Conservation (phyloP, 192 early-diverging fungal species). For the Entophlyctis luteolus region DNA sequence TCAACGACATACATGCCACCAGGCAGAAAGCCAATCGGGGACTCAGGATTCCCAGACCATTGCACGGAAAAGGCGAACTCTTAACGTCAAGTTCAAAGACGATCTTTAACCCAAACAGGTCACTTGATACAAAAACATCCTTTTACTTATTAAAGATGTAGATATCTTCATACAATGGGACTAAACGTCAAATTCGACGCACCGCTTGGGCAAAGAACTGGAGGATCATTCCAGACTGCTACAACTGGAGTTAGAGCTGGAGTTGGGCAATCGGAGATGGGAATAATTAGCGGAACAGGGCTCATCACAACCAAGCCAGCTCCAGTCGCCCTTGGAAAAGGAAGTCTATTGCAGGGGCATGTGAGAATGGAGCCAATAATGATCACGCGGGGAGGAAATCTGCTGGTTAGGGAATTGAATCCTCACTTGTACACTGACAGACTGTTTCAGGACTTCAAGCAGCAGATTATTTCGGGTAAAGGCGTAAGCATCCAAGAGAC, state of each 20-base stretch:
- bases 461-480: slow-evolving; percentile 40
- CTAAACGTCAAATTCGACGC: slow-evolving; percentile 38
- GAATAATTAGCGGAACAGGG: background rate
- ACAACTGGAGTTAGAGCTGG: background rate
- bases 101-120: slow-evolving; percentile 40
- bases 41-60: slow-evolving; percentile 3
- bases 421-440: background rate
- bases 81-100: slow-evolving; percentile 27
- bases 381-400: slow-evolving; percentile 24
- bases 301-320: background rate
- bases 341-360: slow-evolving; percentile 24
- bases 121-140: background rate
- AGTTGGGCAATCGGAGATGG: slow-evolving; percentile 3
- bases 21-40: background rate
- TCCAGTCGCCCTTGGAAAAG: background rate
- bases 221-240: background rate
- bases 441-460: slow-evolving; percentile 20
- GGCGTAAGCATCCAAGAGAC: slow-evolving; percentile 31
- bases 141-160: background rate
- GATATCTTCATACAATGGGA: slow-evolving; percentile 39
- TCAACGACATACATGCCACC: no score
- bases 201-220: background rate
- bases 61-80: background rate
- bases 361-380: slow-evolving; percentile 42
- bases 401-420: background rate